These are phyloP conservation scores for Xylariaceae sp. DNA, from an alignment of 2,329 filamentous ascomycete genomes.

Conservation along the genomic window DNA sequence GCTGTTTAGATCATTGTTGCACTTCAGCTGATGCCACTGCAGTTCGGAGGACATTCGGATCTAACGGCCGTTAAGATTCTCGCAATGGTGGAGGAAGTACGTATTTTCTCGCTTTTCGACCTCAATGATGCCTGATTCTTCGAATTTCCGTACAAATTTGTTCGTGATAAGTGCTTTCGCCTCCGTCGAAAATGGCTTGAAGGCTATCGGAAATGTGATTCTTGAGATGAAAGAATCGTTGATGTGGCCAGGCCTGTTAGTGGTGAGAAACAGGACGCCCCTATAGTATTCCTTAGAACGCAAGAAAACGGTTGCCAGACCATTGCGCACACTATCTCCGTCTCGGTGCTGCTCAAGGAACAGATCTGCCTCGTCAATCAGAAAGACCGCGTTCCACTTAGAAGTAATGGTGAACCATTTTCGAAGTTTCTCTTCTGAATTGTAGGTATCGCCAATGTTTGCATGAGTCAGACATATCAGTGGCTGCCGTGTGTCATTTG, in stretches of 20 bases:
- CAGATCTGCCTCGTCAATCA: constrained; percentile 3
- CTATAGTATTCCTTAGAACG: constrained; percentile 8
- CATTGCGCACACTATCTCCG: background rate
- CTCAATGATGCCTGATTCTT: background rate
- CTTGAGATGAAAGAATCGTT: constrained; percentile 10
- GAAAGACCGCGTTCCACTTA: background rate
- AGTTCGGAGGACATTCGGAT: constrained; percentile 3
- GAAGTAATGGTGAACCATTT: constrained; percentile 1
- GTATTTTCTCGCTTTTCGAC: background rate
- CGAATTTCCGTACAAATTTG: constrained; percentile 1
- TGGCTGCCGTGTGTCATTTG: background rate
- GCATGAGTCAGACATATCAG: background rate
- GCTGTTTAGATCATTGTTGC: background rate
- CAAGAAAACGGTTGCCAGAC: background rate
- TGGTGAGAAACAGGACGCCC: constrained; percentile 7
- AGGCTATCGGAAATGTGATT: constrained; percentile 1
- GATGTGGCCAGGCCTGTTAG: constrained; percentile 4
- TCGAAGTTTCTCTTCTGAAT: background rate
- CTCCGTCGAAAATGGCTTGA: background rate
- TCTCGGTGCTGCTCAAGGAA: background rate
- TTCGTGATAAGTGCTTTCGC: background rate
- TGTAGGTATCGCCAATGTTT: background rate
- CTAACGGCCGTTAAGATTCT: background rate
- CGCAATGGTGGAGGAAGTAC: background rate
- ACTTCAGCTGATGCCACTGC: constrained; percentile 3